A percentile compares a stretch with the other conserved stretches of the same genome.
Evolutionary conservation across 768 basidiomycete species (phyloP).

Genomic region (Russula ochroleuca): DNA sequence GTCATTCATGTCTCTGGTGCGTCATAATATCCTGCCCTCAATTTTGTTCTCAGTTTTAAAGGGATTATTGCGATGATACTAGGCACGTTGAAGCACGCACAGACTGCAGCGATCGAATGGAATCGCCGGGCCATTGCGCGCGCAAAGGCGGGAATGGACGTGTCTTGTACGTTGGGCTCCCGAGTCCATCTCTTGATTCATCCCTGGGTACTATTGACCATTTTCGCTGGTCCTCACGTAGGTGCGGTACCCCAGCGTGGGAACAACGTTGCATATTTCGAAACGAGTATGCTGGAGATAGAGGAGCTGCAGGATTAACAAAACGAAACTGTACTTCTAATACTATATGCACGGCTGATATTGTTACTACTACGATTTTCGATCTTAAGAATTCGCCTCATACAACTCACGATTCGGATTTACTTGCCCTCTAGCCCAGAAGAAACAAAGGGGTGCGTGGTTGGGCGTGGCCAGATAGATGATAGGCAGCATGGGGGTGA

Average conservation of each 20-base stretch:
- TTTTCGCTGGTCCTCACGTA: not conserved
- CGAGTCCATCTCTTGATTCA: not conserved
- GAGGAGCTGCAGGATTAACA: slow-evolving; percentile 1
- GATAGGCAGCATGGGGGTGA: too few relatives aligned
- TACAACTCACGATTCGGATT: not conserved
- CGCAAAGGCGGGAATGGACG: slow-evolving; percentile 38
- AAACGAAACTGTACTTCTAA: not conserved
- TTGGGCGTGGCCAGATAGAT: not conserved
- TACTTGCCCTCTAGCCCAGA: not conserved
- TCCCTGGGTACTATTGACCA: not conserved
- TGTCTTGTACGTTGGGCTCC: slow-evolving; percentile 11
- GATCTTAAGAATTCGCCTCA: not conserved
- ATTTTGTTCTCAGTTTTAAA: not conserved
- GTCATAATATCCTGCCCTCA: slow-evolving; percentile 27
- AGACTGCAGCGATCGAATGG: slow-evolving; percentile 69
- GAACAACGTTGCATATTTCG: not conserved
- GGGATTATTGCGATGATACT: not conserved
- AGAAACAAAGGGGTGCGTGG: not conserved
- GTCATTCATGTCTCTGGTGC: slow-evolving; percentile 79
- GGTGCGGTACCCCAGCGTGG: not conserved
- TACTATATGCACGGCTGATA: not conserved
- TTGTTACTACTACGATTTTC: too few relatives aligned
- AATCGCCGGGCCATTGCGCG: slow-evolving; percentile 69
- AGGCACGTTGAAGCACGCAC: slow-evolving; percentile 88
- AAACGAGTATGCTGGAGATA: slow-evolving; percentile 12